phyloP scores from a whole-genome alignment of 345 rosid genomes.

The Brassica juncea region DNA sequence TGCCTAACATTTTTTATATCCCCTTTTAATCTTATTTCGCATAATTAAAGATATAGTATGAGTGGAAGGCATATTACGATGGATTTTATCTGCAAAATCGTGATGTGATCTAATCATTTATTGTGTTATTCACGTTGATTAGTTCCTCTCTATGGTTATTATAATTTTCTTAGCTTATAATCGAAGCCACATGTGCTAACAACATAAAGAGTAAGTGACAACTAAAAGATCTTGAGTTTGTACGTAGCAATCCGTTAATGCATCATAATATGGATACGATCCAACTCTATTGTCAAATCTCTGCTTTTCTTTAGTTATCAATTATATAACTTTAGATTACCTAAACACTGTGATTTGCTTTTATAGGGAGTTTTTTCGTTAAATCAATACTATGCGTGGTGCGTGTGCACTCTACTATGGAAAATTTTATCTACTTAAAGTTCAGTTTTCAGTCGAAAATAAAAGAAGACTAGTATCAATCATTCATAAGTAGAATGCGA shows the following conservation, averaged over 20 bases:
- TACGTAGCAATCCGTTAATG: conserved; percentile 13
- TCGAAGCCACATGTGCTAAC: not conserved
- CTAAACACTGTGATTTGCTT: not conserved
- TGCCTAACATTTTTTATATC: not conserved
- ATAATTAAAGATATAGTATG: not conserved
- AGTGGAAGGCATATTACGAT: not conserved
- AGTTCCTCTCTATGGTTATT: not conserved
- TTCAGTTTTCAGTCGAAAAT: conserved; percentile 5
- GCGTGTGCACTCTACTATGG: not conserved
- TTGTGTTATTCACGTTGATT: conserved; percentile 1
- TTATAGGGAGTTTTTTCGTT: not conserved
- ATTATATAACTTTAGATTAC: not conserved
- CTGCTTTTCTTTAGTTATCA: not conserved
- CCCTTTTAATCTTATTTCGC: not conserved
- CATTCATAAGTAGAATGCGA: conserved; percentile 21
- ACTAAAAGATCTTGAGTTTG: not conserved
- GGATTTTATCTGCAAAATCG: conserved; percentile 6
- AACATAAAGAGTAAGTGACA: not conserved
- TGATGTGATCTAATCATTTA: not conserved
- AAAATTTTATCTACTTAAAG: not conserved
- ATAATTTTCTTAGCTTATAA: not conserved
- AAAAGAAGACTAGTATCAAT: conserved; percentile 12
- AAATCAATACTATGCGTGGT: conserved; percentile 1
- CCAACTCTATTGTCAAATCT: not conserved
- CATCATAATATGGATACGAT: not conserved